These are phyloP conservation scores for Entoloma clypeatum DNA, from an alignment of 1,284 basidiomycete species.

Conservation along the genomic window DNA sequence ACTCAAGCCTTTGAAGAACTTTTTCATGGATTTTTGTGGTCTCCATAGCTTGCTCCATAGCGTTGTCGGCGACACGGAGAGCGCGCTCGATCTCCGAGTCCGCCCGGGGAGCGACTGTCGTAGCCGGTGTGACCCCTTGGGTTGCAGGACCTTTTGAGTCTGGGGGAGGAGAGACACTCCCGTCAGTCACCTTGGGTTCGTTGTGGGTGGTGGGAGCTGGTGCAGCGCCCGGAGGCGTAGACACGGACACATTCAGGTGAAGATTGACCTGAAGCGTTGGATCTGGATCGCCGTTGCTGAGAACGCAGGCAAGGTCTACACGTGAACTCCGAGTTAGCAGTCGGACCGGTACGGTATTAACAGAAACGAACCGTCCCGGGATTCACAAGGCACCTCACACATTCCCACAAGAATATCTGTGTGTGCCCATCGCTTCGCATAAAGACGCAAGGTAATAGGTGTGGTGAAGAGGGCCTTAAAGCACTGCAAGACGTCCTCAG, in stretches of 20 bases:
- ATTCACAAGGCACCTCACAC: too few relatives aligned
- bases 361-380: background rate
- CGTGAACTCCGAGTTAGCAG: background rate
- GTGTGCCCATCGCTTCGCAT: background rate
- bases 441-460: background rate
- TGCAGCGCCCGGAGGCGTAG: background rate
- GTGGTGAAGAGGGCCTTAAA: background rate
- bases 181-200: too few relatives aligned
- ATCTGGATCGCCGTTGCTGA: background rate
- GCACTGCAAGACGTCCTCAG: background rate
- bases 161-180: too few relatives aligned
- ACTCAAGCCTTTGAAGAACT: background rate
- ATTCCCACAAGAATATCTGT: slow-evolving; percentile 2
- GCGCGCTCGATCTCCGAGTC: background rate
- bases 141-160: background rate
- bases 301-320: background rate
- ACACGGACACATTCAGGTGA: background rate
- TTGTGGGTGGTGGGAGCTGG: background rate
- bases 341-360: background rate
- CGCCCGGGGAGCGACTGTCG: background rate
- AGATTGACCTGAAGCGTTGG: background rate
- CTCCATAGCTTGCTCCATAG: background rate
- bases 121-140: background rate
- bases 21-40: background rate
- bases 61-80: background rate